These are phyloP conservation scores for Stentor roeselii DNA, from an alignment of 73 alveolate species.

Conservation along the genomic window DNA sequence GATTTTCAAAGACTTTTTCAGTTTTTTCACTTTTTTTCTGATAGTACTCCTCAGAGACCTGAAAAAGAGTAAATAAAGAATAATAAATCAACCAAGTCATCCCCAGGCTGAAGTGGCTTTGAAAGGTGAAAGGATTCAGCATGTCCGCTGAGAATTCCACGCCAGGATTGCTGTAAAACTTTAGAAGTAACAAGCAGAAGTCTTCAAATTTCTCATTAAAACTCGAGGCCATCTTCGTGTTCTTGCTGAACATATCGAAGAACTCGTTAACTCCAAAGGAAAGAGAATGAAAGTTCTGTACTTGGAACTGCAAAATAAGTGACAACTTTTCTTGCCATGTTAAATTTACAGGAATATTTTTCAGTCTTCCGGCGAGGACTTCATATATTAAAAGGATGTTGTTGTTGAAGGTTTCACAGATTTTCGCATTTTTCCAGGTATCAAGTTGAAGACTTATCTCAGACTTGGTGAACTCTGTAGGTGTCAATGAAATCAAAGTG, in stretches of 20 bases:
- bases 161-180: neutral
- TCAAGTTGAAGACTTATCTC: neutral
- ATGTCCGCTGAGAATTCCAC: neutral
- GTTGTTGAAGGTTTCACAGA: neutral
- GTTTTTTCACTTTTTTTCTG: neutral
- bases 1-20: constrained; percentile 6
- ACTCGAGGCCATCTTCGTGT: too few relatives aligned
- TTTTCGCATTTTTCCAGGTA: neutral
- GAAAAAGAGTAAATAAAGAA: neutral
- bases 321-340: too few relatives aligned
- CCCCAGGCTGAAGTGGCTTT: neutral
- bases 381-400: neutral
- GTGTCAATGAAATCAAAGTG: neutral
- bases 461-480: neutral
- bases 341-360: too few relatives aligned
- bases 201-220: too few relatives aligned
- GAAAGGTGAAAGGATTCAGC: neutral
- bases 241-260: too few relatives aligned
- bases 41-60: too few relatives aligned
- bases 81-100: neutral
- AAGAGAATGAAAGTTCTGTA: too few relatives aligned
- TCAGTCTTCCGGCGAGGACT: neutral
- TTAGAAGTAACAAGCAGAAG: neutral
- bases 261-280: too few relatives aligned
- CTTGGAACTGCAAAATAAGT: too few relatives aligned